Evolutionary conservation across 2,329 filamentous ascomycete species (phyloP).

Genomic region (Rhynchosporium secalis): DNA sequence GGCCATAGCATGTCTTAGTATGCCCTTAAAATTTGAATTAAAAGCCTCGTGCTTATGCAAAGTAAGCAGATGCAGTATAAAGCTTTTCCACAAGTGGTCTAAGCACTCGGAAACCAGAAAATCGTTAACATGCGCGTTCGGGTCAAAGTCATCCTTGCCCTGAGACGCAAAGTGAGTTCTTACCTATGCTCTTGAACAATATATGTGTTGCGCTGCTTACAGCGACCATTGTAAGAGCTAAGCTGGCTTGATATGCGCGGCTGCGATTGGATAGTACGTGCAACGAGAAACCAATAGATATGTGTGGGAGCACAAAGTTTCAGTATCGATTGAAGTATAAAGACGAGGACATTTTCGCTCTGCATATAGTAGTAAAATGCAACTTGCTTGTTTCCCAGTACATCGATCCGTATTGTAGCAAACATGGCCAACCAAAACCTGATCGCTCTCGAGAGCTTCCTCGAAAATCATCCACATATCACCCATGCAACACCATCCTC

Average conservation of each 20-base stretch:
- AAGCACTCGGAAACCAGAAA: background rate
- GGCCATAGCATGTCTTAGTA: too few relatives aligned
- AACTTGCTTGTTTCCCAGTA: background rate
- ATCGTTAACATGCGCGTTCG: background rate
- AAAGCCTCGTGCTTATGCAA: background rate
- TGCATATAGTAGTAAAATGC: too few relatives aligned
- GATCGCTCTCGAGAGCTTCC: constrained; percentile 18
- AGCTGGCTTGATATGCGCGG: background rate
- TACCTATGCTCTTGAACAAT: background rate
- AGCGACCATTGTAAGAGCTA: background rate
- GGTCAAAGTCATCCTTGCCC: background rate
- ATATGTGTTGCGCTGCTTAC: background rate
- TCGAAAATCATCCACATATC: constrained; percentile 20
- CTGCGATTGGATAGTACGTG: background rate
- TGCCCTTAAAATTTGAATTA: too few relatives aligned
- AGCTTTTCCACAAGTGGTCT: background rate
- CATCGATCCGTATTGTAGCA: background rate
- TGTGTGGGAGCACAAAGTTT: background rate
- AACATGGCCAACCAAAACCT: constrained; percentile 7
- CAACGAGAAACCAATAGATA: background rate
- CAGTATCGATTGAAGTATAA: background rate
- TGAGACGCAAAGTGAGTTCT: too few relatives aligned
- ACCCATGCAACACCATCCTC: constrained; percentile 20
- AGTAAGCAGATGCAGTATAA: background rate
- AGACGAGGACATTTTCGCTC: background rate